phyloP scores from a whole-genome alignment of 2,329 filamentous ascomycete genomes.

The Epicoccum nigrum region DNA sequence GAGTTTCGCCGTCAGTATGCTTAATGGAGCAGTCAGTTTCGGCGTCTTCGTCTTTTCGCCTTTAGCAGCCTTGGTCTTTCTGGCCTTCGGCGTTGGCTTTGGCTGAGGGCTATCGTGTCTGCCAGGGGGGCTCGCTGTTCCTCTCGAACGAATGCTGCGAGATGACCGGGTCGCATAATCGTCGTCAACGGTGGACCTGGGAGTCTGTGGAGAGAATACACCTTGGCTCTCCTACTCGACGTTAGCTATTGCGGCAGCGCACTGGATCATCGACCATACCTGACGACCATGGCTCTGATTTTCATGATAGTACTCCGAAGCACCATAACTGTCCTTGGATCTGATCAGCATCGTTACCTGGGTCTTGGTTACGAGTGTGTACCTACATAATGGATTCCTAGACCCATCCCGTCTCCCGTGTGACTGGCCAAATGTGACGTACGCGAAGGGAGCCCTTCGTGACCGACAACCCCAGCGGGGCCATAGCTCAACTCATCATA shows the following conservation, averaged over 20 bases:
- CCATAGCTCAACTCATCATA: constrained; percentile 44
- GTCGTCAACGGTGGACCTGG: constrained; percentile 50
- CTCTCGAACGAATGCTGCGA: constrained; percentile 42
- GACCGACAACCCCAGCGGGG: constrained; percentile 35
- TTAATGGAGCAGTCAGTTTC: constrained; percentile 70
- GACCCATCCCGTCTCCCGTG: constrained; percentile 27
- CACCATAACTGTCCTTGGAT: constrained; percentile 41
- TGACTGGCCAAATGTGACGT: constrained; percentile 36
- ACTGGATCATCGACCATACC: constrained; percentile 25
- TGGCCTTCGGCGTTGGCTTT: constrained; percentile 45
- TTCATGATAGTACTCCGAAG: constrained; percentile 36
- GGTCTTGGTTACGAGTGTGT: constrained; percentile 1
- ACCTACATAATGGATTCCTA: constrained; percentile 45
- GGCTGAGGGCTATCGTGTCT: constrained; percentile 31
- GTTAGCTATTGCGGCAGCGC: constrained; percentile 26
- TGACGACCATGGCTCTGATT: constrained; percentile 32
- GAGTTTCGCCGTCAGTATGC: constrained; percentile 69
- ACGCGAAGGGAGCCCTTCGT: constrained; percentile 37
- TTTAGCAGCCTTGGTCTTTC: constrained; percentile 54
- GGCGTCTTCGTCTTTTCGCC: constrained; percentile 56
- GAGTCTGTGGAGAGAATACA: constrained; percentile 51
- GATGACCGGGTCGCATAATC: constrained; percentile 49
- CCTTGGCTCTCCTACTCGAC: constrained; percentile 30
- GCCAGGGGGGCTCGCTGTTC: constrained; percentile 33
- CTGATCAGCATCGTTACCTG: constrained; percentile 26